Conservation (phyloP, 345 rosid genomes). For the Pugionium cornutum region DNA sequence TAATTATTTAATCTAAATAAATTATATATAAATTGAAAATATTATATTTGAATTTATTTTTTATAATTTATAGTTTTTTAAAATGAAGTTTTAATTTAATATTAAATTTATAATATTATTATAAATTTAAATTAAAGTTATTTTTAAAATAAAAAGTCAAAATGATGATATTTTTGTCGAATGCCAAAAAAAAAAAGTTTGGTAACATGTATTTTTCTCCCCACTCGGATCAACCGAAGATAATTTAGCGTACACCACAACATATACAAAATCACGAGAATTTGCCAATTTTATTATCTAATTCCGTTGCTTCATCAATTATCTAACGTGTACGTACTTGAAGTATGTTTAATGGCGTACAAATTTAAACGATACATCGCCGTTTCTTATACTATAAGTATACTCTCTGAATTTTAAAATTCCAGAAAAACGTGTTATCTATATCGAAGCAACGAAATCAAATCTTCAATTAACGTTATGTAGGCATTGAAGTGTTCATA, state of each 20-base stretch:
- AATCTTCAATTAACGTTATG: background rate
- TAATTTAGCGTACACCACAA: constrained; percentile 22
- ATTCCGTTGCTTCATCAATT: constrained; percentile 3
- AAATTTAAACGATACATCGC: background rate
- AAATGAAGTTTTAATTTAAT: too few species aligned
- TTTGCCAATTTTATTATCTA: background rate
- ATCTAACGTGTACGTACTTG: constrained; percentile 23
- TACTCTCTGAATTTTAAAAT: background rate
- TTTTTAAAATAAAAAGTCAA: too few species aligned
- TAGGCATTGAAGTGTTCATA: background rate
- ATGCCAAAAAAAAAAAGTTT: too few species aligned
- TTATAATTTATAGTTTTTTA: too few species aligned
- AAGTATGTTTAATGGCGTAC: constrained; percentile 24
- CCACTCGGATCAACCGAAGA: background rate
- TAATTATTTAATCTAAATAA: too few species aligned
- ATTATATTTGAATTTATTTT: too few species aligned
- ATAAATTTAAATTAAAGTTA: too few species aligned
- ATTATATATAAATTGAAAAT: too few species aligned
- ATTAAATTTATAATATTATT: too few species aligned
- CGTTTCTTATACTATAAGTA: constrained; percentile 1
- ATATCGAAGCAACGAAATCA: constrained; percentile 6
- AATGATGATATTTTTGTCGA: too few species aligned
- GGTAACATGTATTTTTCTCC: too few species aligned
- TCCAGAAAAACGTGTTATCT: background rate
- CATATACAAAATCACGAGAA: constrained; percentile 3